Percentiles rank a stretch among this genome's conserved stretches.
These are phyloP conservation scores for Rhodotorula babjevae DNA, from an alignment of 768 basidiomycete genomes.

Conservation along the genomic window DNA sequence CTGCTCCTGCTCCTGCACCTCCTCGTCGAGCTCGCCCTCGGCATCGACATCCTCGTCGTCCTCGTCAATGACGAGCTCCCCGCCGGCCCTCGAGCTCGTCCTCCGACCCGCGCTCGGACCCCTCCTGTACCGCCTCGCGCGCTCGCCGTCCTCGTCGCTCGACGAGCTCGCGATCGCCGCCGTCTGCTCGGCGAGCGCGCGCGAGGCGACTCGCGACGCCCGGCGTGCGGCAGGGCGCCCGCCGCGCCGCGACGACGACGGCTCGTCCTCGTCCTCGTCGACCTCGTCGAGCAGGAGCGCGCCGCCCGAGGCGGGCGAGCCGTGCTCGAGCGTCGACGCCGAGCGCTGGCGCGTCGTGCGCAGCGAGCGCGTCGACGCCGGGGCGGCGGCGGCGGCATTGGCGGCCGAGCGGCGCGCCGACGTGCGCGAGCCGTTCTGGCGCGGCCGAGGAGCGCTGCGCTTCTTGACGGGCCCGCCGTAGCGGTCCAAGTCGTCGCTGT, in stretches of 20 bases:
- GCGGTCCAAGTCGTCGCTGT: neutral
- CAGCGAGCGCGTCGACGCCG: neutral
- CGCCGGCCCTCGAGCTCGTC: no score
- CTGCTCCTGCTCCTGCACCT: neutral
- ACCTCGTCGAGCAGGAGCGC: neutral
- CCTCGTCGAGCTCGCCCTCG: neutral
- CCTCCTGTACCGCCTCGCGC: neutral
- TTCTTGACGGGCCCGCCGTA: neutral
- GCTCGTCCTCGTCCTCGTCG: neutral
- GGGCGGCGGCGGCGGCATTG: neutral
- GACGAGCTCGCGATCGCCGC: neutral
- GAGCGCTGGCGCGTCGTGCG: conserved; percentile 9
- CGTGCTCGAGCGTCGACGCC: neutral
- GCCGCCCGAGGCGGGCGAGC: no score
- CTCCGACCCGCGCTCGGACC: neutral
- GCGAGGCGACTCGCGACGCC: neutral
- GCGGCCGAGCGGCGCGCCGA: neutral
- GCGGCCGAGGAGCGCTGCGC: no score
- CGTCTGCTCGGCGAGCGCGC: neutral
- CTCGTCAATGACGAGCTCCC: neutral
- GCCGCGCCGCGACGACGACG: neutral
- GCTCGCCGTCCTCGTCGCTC: neutral
- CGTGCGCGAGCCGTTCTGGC: neutral
- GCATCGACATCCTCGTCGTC: neutral
- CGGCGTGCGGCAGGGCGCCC: neutral